Conservation (phyloP, 225 moss, liverwort and hornwort genomes). For the Bryoerythrophyllum caledonicum region DNA sequence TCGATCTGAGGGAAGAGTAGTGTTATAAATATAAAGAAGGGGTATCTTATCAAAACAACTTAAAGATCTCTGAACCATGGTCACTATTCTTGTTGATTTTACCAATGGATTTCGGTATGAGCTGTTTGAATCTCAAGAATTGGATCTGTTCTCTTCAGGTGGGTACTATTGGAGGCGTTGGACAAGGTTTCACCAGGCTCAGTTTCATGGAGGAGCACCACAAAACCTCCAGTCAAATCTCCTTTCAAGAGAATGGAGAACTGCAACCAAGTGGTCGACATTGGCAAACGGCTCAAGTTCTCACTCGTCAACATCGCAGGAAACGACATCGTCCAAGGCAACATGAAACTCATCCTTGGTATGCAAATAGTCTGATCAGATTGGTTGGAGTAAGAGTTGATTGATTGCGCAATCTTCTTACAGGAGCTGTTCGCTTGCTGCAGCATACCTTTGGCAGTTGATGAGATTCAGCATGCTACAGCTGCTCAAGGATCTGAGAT, state of each 20-base stretch:
- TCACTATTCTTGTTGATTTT: slow-evolving; percentile 5
- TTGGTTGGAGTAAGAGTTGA: neutral
- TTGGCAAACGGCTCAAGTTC: slow-evolving; percentile 81
- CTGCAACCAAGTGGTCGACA: slow-evolving; percentile 93
- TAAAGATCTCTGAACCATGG: neutral
- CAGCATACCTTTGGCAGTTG: slow-evolving; percentile 94
- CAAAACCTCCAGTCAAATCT: slow-evolving; percentile 80
- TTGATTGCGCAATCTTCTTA: neutral
- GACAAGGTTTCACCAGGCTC: slow-evolving; percentile 84
- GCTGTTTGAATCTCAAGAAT: no score
- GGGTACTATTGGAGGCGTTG: slow-evolving; percentile 82
- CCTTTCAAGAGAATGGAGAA: slow-evolving; percentile 97
- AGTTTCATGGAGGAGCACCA: slow-evolving; percentile 87
- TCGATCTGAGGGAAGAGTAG: no score
- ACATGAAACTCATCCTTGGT: slow-evolving; percentile 96
- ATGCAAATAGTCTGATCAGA: neutral
- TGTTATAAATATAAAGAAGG: no score
- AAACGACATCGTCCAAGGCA: slow-evolving; percentile 90
- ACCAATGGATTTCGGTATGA: neutral
- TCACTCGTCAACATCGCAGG: slow-evolving; percentile 96
- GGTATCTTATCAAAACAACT: no score
- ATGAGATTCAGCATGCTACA: slow-evolving; percentile 82
- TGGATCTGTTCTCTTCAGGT: slow-evolving; percentile 43
- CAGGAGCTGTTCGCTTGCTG: slow-evolving; percentile 33
- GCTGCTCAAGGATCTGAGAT: slow-evolving; percentile 76